Base-by-base conservation (phyloP, 2,329 filamentous ascomycete species). In the Sporothrix dimorphospora region DNA sequence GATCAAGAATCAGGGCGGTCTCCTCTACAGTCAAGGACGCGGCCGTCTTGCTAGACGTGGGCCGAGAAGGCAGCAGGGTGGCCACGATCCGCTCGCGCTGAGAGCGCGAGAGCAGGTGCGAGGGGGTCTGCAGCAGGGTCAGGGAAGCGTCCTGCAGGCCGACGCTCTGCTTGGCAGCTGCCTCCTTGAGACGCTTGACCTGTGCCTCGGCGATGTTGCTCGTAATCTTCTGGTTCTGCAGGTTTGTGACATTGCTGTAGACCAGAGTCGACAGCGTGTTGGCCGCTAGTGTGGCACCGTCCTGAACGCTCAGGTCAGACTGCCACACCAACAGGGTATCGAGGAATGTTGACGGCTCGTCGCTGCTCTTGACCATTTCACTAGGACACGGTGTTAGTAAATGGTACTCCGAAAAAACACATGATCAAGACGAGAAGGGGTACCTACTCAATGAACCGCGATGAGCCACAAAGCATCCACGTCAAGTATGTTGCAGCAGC, bases 81-180 rank as follows among this genome's bases (percentile, higher is more conserved):
- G 74, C 75, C 80, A 86, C 81, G 5, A 86, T 78, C 7, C 76
- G 78, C 74, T 87, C 85, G 69, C 85, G 81, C 30, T 84, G 80
- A 27, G 78, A 77, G 19, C 84, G 84, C 19, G 78, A 80, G 9
- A 86, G 79, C 0, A 80, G 78, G 65, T 85, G 83, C 2, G 77
- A 74, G 0, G 83, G 82, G 24, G 82, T 73, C 34, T 74, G 75
- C 24, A 80, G 78, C 38, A 85, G 74, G 2, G 74, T 74, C 4
- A 40, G 12, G 19, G 73, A 14, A 0, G 73, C 69, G 5, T 57
- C 70, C 6, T 42, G 4, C 16, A 69, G 9, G 27, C 16, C 42
- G 1, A 21, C 4, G 21, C 40, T 42, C 7, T 11, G 21, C 9
- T 69, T 57, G 30, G 45, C 38, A 2, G 42, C 71, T 0, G 72